These are phyloP conservation scores for Leccinum angustisporum DNA, from an alignment of 1,284 basidiomycete species.

Conservation along the genomic window DNA sequence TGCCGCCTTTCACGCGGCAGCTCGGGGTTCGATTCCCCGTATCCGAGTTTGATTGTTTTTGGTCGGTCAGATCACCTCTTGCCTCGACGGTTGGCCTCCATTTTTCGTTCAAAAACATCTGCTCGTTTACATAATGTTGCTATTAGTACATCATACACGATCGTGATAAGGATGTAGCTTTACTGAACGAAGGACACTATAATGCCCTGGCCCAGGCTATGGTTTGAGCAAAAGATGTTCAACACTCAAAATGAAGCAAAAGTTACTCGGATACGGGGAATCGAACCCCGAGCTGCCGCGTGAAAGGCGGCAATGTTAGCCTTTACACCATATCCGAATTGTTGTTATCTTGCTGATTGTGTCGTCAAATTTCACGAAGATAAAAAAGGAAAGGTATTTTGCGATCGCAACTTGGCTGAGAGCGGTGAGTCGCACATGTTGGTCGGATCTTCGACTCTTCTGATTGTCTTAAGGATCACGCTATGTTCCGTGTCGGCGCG, in stretches of 20 bases:
- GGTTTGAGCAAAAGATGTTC: neutral
- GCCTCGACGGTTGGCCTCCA: neutral
- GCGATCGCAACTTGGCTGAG: neutral
- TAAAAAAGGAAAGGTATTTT: neutral
- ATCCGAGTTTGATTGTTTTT: slow-evolving; percentile 38
- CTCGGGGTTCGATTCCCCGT: slow-evolving; percentile 63
- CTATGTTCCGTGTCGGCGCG: neutral
- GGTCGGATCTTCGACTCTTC: neutral
- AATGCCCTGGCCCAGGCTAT: too few species aligned
- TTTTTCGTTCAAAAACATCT: neutral
- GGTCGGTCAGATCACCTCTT: too few species aligned
- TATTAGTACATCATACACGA: neutral
- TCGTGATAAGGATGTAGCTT: neutral
- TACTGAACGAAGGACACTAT: neutral
- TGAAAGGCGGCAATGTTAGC: slow-evolving; percentile 74
- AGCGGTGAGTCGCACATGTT: neutral
- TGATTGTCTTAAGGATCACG: neutral
- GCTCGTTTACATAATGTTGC: neutral
- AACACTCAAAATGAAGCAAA: slow-evolving; percentile 6
- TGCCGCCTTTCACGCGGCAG: slow-evolving; percentile 67
- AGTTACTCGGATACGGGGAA: slow-evolving; percentile 52
- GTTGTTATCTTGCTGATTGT: neutral
- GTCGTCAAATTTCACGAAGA: neutral
- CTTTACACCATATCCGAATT: slow-evolving; percentile 65
- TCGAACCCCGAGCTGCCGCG: slow-evolving; percentile 62